Percentiles rank a stretch among this genome's conserved stretches.
Evolutionary conservation across 2,329 filamentous ascomycete species (phyloP).

Genomic region (Westerdykella aurantiaca): DNA sequence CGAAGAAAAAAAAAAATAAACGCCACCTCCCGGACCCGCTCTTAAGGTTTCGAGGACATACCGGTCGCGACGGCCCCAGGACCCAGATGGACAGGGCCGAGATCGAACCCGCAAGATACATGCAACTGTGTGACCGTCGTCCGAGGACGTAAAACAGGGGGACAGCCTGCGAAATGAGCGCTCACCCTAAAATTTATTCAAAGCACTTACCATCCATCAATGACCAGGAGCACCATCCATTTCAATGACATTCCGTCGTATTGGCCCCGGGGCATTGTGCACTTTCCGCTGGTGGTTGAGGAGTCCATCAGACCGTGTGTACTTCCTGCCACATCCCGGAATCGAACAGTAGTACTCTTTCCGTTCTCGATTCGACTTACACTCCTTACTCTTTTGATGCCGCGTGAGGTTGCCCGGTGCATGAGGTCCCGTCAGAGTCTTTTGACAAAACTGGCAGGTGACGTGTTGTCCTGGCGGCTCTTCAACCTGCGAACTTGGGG

Average conservation of each 20-base stretch:
- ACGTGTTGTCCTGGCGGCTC: too few species aligned
- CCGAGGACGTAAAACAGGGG: neutral
- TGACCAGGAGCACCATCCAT: neutral
- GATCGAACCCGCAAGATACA: neutral
- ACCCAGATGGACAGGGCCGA: too few species aligned
- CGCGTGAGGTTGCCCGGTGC: conserved; percentile 26
- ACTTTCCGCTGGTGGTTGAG: neutral
- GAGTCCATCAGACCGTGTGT: conserved; percentile 22
- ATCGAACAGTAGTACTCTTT: conserved; percentile 14
- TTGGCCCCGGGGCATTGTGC: neutral
- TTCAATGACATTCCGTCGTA: neutral
- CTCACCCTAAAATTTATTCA: neutral
- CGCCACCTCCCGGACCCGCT: too few species aligned
- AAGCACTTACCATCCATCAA: neutral
- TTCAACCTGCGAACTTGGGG: too few species aligned
- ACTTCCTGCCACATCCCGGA: conserved; percentile 17
- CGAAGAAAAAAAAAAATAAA: too few species aligned
- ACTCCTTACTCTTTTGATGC: conserved; percentile 21
- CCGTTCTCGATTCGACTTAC: conserved; percentile 11
- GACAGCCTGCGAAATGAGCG: neutral
- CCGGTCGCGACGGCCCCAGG: too few species aligned
- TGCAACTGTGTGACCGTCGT: neutral
- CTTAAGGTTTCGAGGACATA: too few species aligned
- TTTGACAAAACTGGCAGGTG: neutral
- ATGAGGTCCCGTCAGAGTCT: conserved; percentile 17